Base-by-base conservation (phyloP, 2,329 filamentous ascomycete genomes). In the Proliferodiscus dingleyae region DNA sequence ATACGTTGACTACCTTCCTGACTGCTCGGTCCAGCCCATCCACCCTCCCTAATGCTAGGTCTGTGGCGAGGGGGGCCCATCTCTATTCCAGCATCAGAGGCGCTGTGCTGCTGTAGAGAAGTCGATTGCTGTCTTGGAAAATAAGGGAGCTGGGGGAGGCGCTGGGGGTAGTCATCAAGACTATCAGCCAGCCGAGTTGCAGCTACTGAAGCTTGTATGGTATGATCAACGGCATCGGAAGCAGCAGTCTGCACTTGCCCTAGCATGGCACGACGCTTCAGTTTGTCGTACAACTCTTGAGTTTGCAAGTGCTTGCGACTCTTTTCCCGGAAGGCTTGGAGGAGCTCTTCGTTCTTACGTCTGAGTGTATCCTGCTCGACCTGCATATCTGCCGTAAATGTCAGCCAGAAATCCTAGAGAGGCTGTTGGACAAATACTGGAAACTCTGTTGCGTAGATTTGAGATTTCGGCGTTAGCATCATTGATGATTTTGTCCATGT, bases 381-480 rank as follows among this genome's bases (percentile, higher is more conserved):
- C 45, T 78, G 73, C 66, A 87, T 72, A 28, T 68, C 74, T 81
- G 43, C 4, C 7, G 10, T 7, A 18, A 5, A 19, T 39, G 42
- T 57, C 37, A 59, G 50, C 22, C 8, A 9, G 5, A n/a, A n/a
- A 13, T 8, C 21, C 42, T 42, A 43, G 41, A 38, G 38, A 29
- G 11, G n/a, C 7, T 8, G 7, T 2, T 21, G 8, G 26, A 11
- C n/a, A 56, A 73, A 45, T 51, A 85, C 86, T 71, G 46, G 76
- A 68, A 21, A 90, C 62, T 59, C 80, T 84, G 23, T 78, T 75
- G 42, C 85, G 80, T 11, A 93, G 66, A 32, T 66, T 73, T 19
- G 77, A 73, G 45, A 91, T 85, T 58, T 91, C 81, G 1, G 77
- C 65, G 58, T 91, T 89, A 6, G 87, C 86, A 50, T 91, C 83